Conservation (phyloP, 352 stramenopile species). For the Pythium phragmiticola region DNA sequence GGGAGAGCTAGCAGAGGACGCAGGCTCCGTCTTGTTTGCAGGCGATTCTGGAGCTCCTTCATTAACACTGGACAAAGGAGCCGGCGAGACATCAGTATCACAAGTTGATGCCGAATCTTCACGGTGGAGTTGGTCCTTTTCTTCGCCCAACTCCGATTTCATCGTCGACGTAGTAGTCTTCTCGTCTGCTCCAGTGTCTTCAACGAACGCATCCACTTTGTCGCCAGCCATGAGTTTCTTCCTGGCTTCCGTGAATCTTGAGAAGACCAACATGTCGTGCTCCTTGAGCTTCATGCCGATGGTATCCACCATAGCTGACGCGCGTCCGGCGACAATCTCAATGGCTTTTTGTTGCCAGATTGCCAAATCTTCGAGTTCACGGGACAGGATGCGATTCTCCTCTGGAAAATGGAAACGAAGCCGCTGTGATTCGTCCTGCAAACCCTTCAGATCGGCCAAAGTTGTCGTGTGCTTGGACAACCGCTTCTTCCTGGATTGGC, state of each 20-base stretch:
- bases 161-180: neutral
- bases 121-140: neutral
- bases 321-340: constrained; percentile 42
- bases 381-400: constrained; percentile 68
- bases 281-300: constrained; percentile 50
- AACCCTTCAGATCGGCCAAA: constrained; percentile 46
- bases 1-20: neutral
- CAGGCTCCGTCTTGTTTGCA: neutral
- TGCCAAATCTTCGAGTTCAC: constrained; percentile 67
- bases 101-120: neutral
- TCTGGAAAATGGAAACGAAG: constrained; percentile 77
- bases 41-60: neutral
- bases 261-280: constrained; percentile 65
- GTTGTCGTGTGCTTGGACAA: constrained; percentile 63
- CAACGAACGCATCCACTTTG: neutral
- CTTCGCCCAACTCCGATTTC: constrained; percentile 8
- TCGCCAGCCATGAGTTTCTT: constrained; percentile 16
- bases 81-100: neutral
- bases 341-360: constrained; percentile 65
- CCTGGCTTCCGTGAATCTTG: constrained; percentile 29
- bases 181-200: neutral
- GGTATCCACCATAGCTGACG: constrained; percentile 34
- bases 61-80: neutral
- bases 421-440: constrained; percentile 55
- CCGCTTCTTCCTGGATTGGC: constrained; percentile 80